These are phyloP conservation scores for Dryas integrifolia DNA, from an alignment of 331 rosid species.

Conservation along the genomic window DNA sequence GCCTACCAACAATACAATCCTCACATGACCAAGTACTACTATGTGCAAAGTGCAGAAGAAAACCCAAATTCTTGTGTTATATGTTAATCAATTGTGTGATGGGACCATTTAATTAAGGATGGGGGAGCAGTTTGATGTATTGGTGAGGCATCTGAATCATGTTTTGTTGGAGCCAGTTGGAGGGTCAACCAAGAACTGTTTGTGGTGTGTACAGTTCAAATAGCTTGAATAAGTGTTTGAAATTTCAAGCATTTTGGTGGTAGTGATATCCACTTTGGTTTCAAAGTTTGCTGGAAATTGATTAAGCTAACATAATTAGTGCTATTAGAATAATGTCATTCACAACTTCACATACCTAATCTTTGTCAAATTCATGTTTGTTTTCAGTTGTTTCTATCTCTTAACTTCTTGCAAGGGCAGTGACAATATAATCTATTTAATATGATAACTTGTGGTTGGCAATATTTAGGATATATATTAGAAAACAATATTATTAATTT, in stretches of 20 bases:
- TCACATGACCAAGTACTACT: constrained; percentile 36
- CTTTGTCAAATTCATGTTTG: background rate
- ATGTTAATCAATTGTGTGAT: constrained; percentile 27
- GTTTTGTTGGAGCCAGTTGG: background rate
- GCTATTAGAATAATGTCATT: background rate
- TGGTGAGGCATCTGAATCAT: constrained; percentile 10
- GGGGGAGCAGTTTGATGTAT: background rate
- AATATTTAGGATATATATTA: background rate
- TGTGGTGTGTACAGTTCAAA: constrained; percentile 4
- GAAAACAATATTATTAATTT: background rate
- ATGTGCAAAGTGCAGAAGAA: constrained; percentile 56
- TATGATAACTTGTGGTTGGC: background rate
- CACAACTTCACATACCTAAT: background rate
- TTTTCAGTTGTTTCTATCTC: constrained; percentile 3
- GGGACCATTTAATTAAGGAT: background rate
- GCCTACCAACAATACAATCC: constrained; percentile 41
- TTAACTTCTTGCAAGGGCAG: background rate
- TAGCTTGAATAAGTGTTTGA: constrained; percentile 11
- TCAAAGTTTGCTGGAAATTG: background rate
- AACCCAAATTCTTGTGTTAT: constrained; percentile 66
- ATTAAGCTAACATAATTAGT: background rate
- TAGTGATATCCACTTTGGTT: background rate
- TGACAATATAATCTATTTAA: background rate
- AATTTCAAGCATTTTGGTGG: constrained; percentile 6
- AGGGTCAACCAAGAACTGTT: constrained; percentile 3